These are phyloP conservation scores for Paracoccidioides brasiliensis DNA, from an alignment of 2,329 filamentous ascomycete genomes.

Conservation along the genomic window DNA sequence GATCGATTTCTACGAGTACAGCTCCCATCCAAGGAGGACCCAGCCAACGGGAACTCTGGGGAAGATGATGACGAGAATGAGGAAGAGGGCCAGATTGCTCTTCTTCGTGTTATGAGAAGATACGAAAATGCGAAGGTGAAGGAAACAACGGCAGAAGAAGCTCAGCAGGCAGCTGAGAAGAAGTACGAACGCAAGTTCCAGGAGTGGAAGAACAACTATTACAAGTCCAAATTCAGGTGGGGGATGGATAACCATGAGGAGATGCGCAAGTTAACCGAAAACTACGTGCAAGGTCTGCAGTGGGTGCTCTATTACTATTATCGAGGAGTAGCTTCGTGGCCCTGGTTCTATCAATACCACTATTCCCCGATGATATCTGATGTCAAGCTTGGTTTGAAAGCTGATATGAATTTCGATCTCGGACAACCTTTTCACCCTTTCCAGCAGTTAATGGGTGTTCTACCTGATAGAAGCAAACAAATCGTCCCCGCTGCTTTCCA, in stretches of 20 bases:
- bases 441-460: slow-evolving; percentile 94
- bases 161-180: slow-evolving; percentile 62
- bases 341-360: slow-evolving; percentile 95
- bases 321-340: slow-evolving; percentile 91
- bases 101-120: slow-evolving; percentile 71
- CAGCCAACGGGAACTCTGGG: slow-evolving; percentile 23
- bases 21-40: slow-evolving; percentile 40
- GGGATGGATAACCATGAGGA: slow-evolving; percentile 66
- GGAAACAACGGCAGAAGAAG: slow-evolving; percentile 66
- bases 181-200: slow-evolving; percentile 85
- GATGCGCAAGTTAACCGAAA: slow-evolving; percentile 72
- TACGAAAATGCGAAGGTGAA: slow-evolving; percentile 85
- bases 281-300: slow-evolving; percentile 93
- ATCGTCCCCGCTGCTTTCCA: slow-evolving; percentile 85
- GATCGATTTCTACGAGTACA: slow-evolving; percentile 53
- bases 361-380: slow-evolving; percentile 97
- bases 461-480: slow-evolving; percentile 92
- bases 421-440: slow-evolving; percentile 91
- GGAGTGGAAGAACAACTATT: slow-evolving; percentile 91
- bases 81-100: slow-evolving; percentile 69
- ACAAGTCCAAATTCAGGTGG: slow-evolving; percentile 84
- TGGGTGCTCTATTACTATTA: slow-evolving; percentile 99
- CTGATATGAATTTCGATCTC: slow-evolving; percentile 81
- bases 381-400: slow-evolving; percentile 73
- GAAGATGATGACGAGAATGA: slow-evolving; percentile 57